Conservation (phyloP, 139 green algal species). For the Micractinium sp. region DNA sequence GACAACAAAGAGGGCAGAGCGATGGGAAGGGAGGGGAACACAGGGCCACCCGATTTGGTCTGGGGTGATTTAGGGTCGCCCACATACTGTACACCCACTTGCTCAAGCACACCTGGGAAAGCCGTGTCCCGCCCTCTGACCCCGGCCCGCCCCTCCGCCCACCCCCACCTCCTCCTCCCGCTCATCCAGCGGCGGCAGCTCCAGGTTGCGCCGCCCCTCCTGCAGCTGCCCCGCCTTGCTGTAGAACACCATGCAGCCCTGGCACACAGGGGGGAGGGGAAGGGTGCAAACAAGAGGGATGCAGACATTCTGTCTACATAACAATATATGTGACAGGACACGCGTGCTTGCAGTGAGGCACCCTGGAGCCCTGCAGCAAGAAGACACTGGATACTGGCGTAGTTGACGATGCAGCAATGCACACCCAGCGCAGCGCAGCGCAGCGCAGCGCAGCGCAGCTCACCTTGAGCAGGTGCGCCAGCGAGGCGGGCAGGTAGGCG, state of each 20-base stretch:
- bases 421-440: not conserved
- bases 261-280: not conserved
- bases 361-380: too few relatives aligned
- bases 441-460: not conserved
- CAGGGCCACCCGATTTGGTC: too few relatives aligned
- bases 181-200: conserved; percentile 17
- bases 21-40: too few relatives aligned
- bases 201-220: conserved; percentile 20
- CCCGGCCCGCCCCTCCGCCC: too few relatives aligned
- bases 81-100: too few relatives aligned
- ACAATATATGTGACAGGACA: not conserved
- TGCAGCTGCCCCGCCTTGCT: conserved; percentile 33
- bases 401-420: not conserved
- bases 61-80: too few relatives aligned
- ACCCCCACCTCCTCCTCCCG: not conserved
- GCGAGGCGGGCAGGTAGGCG: conserved; percentile 12
- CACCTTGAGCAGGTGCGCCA: conserved; percentile 36
- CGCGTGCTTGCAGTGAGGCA: not conserved
- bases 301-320: not conserved
- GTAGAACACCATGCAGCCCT: conserved; percentile 29
- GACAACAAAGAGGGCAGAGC: too few relatives aligned
- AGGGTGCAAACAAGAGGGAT: too few relatives aligned
- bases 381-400: too few relatives aligned
- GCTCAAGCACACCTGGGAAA: too few relatives aligned
- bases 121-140: too few relatives aligned